Conservation (phyloP, 2,329 filamentous ascomycete genomes). For the Xylaria sp. region DNA sequence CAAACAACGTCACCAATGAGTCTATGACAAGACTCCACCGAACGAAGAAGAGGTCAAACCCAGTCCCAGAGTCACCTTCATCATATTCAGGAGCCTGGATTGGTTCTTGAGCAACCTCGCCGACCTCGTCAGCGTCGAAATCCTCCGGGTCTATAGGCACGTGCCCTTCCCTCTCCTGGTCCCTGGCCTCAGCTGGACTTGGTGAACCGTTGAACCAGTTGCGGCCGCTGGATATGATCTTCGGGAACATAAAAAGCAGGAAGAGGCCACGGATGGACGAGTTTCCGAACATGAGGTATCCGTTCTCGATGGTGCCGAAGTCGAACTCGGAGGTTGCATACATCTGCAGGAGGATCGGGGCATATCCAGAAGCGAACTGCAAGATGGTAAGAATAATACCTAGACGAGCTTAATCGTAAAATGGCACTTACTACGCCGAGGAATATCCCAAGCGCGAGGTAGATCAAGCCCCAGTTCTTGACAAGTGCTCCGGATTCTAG, state of each 20-base stretch:
- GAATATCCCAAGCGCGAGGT: constrained; percentile 68
- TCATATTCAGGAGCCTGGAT: constrained; percentile 27
- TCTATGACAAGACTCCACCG: constrained; percentile 68
- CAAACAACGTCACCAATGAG: constrained; percentile 63
- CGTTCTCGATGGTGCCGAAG: constrained; percentile 59
- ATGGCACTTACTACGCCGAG: constrained; percentile 57
- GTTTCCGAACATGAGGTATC: constrained; percentile 59
- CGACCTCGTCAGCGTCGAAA: constrained; percentile 29
- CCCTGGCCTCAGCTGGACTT: constrained; percentile 2
- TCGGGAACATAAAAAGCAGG: constrained; percentile 56
- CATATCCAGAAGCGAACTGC: constrained; percentile 67
- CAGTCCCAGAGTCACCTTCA: constrained; percentile 34
- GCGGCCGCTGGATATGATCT: constrained; percentile 53
- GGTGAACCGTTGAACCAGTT: constrained; percentile 36
- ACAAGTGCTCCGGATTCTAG: constrained; percentile 52
- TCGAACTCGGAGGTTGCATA: constrained; percentile 59
- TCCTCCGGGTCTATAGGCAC: constrained; percentile 30
- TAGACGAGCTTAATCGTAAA: not conserved
- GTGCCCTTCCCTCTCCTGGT: constrained; percentile 10
- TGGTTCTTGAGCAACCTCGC: constrained; percentile 33
- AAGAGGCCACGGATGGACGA: constrained; percentile 58
- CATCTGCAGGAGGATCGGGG: constrained; percentile 63
- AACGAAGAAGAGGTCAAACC: constrained; percentile 69
- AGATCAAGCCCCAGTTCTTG: constrained; percentile 63
- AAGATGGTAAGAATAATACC: constrained; percentile 1